Evolutionary conservation across 371 early-diverging fungal species (phyloP).

Genomic region (Syncephalastrum monosporum): DNA sequence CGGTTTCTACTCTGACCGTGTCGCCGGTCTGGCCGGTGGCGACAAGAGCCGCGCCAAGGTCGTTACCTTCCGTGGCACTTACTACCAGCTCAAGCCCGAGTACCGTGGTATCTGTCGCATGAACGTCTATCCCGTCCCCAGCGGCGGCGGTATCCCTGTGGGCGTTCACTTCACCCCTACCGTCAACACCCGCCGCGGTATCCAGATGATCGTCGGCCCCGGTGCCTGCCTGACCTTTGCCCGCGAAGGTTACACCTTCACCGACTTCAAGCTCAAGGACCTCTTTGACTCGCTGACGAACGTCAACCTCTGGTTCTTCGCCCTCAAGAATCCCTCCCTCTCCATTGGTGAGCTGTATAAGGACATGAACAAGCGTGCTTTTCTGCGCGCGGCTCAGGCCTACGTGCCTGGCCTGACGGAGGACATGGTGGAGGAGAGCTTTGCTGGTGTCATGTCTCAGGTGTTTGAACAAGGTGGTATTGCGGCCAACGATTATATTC

Average conservation of each 20-base stretch:
- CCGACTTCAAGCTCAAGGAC: slow-evolving; percentile 34
- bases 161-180: slow-evolving; percentile 53
- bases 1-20: slow-evolving; percentile 51
- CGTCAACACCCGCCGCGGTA: slow-evolving; percentile 45
- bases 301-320: slow-evolving; percentile 41
- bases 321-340: slow-evolving; percentile 43
- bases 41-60: slow-evolving; percentile 37
- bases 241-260: slow-evolving; percentile 36
- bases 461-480: slow-evolving; percentile 49
- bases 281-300: slow-evolving; percentile 40
- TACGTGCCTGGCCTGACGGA: slow-evolving; percentile 47
- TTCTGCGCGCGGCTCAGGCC: slow-evolving; percentile 46
- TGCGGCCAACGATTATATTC: slow-evolving; percentile 48
- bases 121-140: slow-evolving; percentile 54
- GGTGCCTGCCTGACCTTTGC: slow-evolving; percentile 51
- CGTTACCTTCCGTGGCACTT: slow-evolving; percentile 50
- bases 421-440: slow-evolving; percentile 53
- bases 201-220: slow-evolving; percentile 51
- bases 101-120: slow-evolving; percentile 49
- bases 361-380: slow-evolving; percentile 48
- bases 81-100: slow-evolving; percentile 50
- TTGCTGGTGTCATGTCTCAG: slow-evolving; percentile 52
- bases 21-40: slow-evolving; percentile 51
- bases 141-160: slow-evolving; percentile 52
- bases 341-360: slow-evolving; percentile 49